Percentiles rank a stretch among this genome's conserved stretches.
phyloP scores from a whole-genome alignment of 768 basidiomycete species.

The Cyclocybe cylindracea region DNA sequence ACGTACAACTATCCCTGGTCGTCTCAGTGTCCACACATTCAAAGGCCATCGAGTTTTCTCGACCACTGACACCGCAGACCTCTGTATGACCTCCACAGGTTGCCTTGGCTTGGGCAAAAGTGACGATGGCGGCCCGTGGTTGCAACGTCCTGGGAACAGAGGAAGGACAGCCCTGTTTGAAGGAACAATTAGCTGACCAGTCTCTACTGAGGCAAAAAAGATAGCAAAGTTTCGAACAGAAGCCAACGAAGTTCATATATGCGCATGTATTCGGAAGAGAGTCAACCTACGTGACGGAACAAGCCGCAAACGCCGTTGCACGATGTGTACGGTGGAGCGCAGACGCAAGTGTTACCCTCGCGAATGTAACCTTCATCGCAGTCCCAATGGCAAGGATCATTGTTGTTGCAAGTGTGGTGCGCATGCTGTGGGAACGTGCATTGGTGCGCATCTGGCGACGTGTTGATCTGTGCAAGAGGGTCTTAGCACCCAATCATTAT shows the following conservation, averaged over 20 bases:
- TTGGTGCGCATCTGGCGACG: conserved; percentile 27
- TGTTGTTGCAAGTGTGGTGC: conserved; percentile 27
- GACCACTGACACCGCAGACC: conserved; percentile 40
- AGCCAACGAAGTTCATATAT: conserved; percentile 13
- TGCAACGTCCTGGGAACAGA: conserved; percentile 26
- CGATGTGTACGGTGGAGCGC: conserved; percentile 30
- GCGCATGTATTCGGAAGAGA: conserved; percentile 4
- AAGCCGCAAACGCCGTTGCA: conserved; percentile 44
- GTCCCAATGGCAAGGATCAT: conserved; percentile 35
- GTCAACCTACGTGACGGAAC: conserved; percentile 29
- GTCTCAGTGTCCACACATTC: conserved; percentile 39
- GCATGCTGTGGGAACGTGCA: conserved; percentile 35
- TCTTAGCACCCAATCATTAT: background rate
- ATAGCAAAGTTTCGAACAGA: background rate
- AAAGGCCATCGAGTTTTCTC: conserved; percentile 26
- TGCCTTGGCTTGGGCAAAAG: conserved; percentile 29
- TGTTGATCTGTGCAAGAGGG: conserved; percentile 23
- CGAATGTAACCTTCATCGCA: conserved; percentile 30
- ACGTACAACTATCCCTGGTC: conserved; percentile 42
- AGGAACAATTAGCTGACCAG: too few species aligned
- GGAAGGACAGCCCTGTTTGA: conserved; percentile 39
- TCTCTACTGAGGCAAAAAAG: background rate
- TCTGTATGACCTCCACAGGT: conserved; percentile 27
- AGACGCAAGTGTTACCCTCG: conserved; percentile 35
- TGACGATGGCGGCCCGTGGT: conserved; percentile 18